Base-by-base conservation (phyloP, 441 rosid species). In the Flueggea neowawraea region DNA sequence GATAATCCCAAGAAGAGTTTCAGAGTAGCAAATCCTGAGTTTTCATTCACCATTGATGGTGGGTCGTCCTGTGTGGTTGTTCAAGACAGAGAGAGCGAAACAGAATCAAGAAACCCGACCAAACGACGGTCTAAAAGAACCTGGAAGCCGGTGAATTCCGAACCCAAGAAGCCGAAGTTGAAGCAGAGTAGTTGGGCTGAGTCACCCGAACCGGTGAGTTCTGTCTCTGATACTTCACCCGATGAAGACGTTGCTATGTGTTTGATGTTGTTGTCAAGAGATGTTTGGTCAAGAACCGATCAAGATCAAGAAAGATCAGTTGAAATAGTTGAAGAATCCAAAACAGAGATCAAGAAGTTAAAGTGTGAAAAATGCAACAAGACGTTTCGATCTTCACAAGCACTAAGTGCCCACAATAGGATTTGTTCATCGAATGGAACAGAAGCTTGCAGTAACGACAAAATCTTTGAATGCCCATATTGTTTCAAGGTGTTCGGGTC, bases 241-340 rank as follows among this genome's bases (percentile, higher is more conserved):
- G 96, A 94, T 16, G 96, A 90, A 36, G 87, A 84, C 43, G 82
- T 89, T 56, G 98, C 97, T 44, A 72, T 84, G 85, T 85, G 95
- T 67, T 84, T 94, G 44, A 86, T 88, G 88, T 82, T 90, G 97
- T 84, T 94, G 14, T 88, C 96, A 4, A 83, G 96, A 58, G 97
- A 87, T 70, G 85, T 71, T 58, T 83, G 96, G 80, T 6, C 31
- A 12, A 53, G 55, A 53, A 53, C 11, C 16, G 10, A 17, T 28
- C 57, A 58, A 52, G 52, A 54, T 0, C 69, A 65, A 47, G 76
- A 70, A 64, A 65, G 51, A 55, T 56, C 67, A 43, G 66, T 68
- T 1, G 73, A 65, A 55, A 31, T 55, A 54, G 14, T 61, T 61
- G 67, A 59, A 52, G 63, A 70, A 60, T 15, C 67, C 73, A 72